Percentiles rank a stretch among this genome's conserved stretches.
These are phyloP conservation scores for Colletotrichum simmondsii DNA, from an alignment of 2,329 filamentous ascomycete species.

Conservation along the genomic window DNA sequence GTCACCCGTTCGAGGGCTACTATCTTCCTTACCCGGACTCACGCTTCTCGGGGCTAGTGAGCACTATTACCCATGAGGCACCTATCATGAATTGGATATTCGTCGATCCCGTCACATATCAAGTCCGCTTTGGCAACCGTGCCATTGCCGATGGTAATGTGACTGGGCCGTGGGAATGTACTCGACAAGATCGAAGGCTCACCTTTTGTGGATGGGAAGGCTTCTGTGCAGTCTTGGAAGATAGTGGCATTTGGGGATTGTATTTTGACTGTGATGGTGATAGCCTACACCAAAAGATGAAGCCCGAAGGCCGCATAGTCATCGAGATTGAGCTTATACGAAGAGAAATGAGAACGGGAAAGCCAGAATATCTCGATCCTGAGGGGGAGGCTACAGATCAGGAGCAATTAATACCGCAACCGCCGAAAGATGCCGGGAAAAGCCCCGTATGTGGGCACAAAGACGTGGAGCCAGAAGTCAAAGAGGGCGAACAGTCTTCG, in stretches of 20 bases:
- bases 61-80: slow-evolving; percentile 59
- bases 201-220: slow-evolving; percentile 62
- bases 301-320: slow-evolving; percentile 55
- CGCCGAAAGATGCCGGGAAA: not conserved
- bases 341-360: slow-evolving; percentile 53
- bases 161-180: slow-evolving; percentile 63
- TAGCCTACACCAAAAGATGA: slow-evolving; percentile 53
- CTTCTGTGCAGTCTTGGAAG: slow-evolving; percentile 57
- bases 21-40: slow-evolving; percentile 67
- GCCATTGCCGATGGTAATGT: slow-evolving; percentile 53
- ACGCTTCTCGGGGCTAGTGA: slow-evolving; percentile 57
- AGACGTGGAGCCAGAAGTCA: too few species aligned
- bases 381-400: not conserved
- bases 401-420: too few species aligned
- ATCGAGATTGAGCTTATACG: slow-evolving; percentile 66
- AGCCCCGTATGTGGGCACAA: too few species aligned
- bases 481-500: too few species aligned
- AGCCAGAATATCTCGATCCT: not conserved
- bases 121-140: slow-evolving; percentile 58
- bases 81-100: slow-evolving; percentile 64
- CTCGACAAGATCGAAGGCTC: slow-evolving; percentile 61
- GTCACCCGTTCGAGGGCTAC: slow-evolving; percentile 67
- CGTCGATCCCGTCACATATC: slow-evolving; percentile 55
- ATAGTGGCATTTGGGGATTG: slow-evolving; percentile 55
- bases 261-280: slow-evolving; percentile 61